Conservation (phyloP, 345 rosid species). For the Syzygium grande region DNA sequence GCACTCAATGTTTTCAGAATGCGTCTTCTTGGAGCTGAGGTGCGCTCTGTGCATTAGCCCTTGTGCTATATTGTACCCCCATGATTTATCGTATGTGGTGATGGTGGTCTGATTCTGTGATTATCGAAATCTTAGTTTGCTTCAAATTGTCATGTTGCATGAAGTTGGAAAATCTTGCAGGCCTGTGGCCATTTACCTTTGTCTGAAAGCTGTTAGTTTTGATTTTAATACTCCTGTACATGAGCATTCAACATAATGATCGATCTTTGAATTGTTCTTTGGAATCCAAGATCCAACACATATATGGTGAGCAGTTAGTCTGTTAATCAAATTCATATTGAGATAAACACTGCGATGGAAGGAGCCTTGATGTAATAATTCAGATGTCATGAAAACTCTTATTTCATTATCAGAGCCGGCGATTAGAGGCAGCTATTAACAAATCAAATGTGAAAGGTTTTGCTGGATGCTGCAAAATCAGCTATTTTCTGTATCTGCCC, state of each 20-base stretch:
- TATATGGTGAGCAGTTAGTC: neutral
- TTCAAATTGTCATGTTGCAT: neutral
- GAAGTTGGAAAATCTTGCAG: neutral
- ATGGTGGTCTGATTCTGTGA: neutral
- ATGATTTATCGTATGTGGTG: neutral
- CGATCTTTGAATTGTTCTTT: neutral
- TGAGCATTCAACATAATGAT: neutral
- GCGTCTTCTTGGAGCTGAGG: slow-evolving; percentile 92
- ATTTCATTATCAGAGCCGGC: neutral
- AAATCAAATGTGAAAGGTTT: neutral
- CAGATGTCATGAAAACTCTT: neutral
- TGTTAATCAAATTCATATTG: neutral
- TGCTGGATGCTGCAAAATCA: neutral
- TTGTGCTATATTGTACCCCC: neutral
- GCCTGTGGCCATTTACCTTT: neutral
- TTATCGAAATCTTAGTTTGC: neutral
- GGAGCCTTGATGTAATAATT: neutral
- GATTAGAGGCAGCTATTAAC: neutral
- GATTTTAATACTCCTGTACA: neutral
- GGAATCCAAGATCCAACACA: neutral
- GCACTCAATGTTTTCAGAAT: slow-evolving; percentile 88
- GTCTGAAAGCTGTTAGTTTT: neutral
- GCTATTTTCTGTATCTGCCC: neutral
- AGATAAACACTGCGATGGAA: neutral
- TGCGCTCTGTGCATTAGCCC: slow-evolving; percentile 15